Percentiles rank a stretch among this genome's conserved stretches.
Conservation (phyloP, 208 protist genomes). For the Trypanosoma platydactyli region DNA sequence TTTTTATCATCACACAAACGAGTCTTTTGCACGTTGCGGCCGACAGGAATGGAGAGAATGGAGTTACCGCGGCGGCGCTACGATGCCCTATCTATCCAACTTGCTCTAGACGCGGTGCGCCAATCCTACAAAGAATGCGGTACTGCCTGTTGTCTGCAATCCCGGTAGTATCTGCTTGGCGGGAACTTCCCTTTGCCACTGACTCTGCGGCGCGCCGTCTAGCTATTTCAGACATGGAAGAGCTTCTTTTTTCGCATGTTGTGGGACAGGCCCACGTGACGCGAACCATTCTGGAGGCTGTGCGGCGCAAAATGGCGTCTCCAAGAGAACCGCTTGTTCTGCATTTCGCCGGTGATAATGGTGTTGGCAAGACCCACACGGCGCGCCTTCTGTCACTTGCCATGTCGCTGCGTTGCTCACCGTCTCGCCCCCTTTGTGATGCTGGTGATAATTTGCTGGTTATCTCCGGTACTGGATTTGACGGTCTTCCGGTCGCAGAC, state of each 20-base stretch:
- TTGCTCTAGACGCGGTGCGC: conserved; percentile 32
- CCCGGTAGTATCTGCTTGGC: conserved; percentile 11
- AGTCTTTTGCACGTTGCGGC: neutral
- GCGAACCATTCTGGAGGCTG: conserved; percentile 37
- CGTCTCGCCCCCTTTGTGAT: conserved; percentile 40
- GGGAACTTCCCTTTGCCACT: conserved; percentile 58
- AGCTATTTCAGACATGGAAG: conserved; percentile 40
- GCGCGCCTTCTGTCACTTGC: conserved; percentile 66
- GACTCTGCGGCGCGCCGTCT: conserved; percentile 38
- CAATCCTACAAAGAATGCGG: conserved; percentile 24
- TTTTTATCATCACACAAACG: neutral
- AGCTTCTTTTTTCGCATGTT: conserved; percentile 49
- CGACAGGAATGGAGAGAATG: neutral
- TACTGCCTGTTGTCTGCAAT: conserved; percentile 41
- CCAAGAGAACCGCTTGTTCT: conserved; percentile 68
- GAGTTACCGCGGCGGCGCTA: neutral
- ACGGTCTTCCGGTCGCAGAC: conserved; percentile 32
- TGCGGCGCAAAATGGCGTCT: conserved; percentile 59
- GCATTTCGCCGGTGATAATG: conserved; percentile 82
- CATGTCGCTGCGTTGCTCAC: conserved; percentile 39
- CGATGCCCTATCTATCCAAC: conserved; percentile 50
- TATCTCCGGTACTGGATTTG: conserved; percentile 64
- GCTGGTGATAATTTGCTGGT: conserved; percentile 64
- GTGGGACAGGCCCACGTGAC: conserved; percentile 61
- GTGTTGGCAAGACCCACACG: conserved; percentile 77